These are phyloP conservation scores for Populus simonii DNA, from an alignment of 345 rosid genomes.

Conservation along the genomic window DNA sequence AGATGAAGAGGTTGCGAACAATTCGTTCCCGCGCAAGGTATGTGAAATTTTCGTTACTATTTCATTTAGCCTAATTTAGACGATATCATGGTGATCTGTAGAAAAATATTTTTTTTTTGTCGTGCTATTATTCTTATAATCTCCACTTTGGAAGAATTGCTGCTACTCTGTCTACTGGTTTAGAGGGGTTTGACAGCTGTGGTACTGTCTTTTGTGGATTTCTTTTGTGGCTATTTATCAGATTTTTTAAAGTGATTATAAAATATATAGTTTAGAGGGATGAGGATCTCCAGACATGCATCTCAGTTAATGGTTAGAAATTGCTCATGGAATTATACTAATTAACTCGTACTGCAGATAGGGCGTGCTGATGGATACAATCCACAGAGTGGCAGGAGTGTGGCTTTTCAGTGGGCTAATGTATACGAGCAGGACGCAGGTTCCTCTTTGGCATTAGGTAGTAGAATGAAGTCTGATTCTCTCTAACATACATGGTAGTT, in stretches of 20 bases:
- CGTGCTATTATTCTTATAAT: neutral
- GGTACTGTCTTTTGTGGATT: neutral
- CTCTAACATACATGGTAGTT: neutral
- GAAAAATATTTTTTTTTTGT: neutral
- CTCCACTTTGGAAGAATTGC: neutral
- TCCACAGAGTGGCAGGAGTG: constrained; percentile 45
- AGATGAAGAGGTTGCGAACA: constrained; percentile 69
- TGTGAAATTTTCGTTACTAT: neutral
- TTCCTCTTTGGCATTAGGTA: constrained; percentile 39
- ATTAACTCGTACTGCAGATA: constrained; percentile 37
- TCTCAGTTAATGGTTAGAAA: neutral
- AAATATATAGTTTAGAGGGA: neutral
- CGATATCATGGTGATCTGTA: neutral
- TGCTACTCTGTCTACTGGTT: neutral
- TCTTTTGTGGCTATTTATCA: neutral
- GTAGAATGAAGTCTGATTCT: neutral
- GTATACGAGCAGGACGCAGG: constrained; percentile 45
- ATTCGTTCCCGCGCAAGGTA: constrained; percentile 75
- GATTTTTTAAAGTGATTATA: neutral
- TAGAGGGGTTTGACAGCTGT: neutral
- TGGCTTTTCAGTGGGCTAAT: constrained; percentile 67
- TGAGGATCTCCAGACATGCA: neutral
- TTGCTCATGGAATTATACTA: neutral
- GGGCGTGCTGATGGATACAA: constrained; percentile 70
- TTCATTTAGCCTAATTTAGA: neutral